These are phyloP conservation scores for Trichoderma hamatum DNA, from an alignment of 2,329 filamentous ascomycete species.

Conservation along the genomic window DNA sequence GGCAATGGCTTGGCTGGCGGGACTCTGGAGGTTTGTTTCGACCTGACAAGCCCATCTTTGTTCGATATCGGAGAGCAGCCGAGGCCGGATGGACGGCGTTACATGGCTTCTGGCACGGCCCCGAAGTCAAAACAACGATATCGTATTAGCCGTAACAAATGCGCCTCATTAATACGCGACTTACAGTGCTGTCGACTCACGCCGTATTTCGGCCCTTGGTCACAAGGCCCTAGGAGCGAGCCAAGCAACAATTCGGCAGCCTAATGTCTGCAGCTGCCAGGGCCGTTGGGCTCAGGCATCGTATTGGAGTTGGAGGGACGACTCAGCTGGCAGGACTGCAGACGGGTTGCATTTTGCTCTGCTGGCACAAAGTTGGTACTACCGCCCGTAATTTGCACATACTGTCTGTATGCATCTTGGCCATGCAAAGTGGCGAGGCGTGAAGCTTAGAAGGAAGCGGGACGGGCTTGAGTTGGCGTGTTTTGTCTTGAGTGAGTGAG, in stretches of 20 bases:
- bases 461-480: background rate
- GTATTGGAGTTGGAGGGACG: background rate
- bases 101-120: background rate
- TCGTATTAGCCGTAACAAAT: background rate
- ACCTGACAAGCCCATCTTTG: background rate
- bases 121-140: background rate
- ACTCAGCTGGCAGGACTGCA: background rate
- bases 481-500: background rate
- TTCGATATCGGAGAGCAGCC: slow-evolving; percentile 19
- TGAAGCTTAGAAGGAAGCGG: background rate
- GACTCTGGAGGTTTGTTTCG: background rate
- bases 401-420: background rate
- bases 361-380: background rate
- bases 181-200: slow-evolving; percentile 3
- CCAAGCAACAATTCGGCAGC: background rate
- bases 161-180: background rate
- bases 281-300: background rate
- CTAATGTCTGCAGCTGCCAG: background rate
- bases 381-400: background rate
- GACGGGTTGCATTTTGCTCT: background rate
- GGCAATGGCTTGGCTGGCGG: slow-evolving; percentile 10
- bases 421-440: background rate
- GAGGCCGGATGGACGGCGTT: background rate
- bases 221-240: background rate
- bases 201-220: background rate